Base-by-base conservation (phyloP, 371 early-diverging fungal species). In the Zychaea mexicana region DNA sequence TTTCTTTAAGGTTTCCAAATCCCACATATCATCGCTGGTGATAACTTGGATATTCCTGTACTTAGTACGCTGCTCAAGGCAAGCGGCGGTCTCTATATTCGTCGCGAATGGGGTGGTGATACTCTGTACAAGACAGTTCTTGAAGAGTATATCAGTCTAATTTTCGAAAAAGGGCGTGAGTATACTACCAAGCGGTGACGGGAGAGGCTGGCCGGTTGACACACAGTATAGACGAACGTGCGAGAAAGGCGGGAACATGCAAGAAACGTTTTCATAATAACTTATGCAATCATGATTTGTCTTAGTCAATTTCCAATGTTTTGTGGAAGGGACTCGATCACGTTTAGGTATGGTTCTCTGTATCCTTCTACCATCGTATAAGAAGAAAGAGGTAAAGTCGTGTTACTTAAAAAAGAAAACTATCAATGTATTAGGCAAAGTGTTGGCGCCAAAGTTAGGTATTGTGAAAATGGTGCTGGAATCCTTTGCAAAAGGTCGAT, bases 1-100 rank as follows among this genome's bases (percentile, higher is more conserved):
- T 45, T 6, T 53, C 13, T 42, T 15, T 12, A 24, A 72, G 79
- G 79, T 10, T 72, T 95, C n/a, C 92, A 91, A 21, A 73, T 94
- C 24, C 95, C 95, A 22, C 92, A 92, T 65, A 92, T 95, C 64
- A 90, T 93, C 15, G 95, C 94, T 5, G 95, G 95, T 10, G 91
- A 95, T 57, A 95, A 95, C 76, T 68, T 95, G 61, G 90, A 94
- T 72, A 73, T 94, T 76, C 93, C 93, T 2, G 63, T 88, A 19
- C 80, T 94, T 17, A 92, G 93, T 36, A 75, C 71, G 32, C 52
- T 92, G 0, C 74, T 94, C 47, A 85, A 87, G 32, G 74, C 84
- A 12, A 83, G 79, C 31, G 94, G 94, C 1, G 95, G 94, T 0
- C 89, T 94, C 61, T 95, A 87, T 66, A 94, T 95, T 39, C 85